These are phyloP conservation scores for Fistulifera solaris DNA, from an alignment of 108 stramenopile genomes.

Conservation along the genomic window DNA sequence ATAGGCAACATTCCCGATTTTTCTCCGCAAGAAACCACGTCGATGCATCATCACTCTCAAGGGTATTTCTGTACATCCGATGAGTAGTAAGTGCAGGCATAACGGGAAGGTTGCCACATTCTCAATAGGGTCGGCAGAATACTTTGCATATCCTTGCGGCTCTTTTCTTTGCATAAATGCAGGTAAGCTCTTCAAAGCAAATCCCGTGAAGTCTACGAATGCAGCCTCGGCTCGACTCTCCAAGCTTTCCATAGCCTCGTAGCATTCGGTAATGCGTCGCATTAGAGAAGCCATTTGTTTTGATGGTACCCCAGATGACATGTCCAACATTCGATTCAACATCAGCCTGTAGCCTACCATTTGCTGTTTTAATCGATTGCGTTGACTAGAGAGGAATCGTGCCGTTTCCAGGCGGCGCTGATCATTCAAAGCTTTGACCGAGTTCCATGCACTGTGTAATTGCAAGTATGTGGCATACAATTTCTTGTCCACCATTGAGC, in stretches of 20 bases:
- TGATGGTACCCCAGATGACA: conserved; percentile 58
- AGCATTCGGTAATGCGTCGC: conserved; percentile 71
- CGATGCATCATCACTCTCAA: conserved; percentile 50
- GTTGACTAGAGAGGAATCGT: conserved; percentile 44
- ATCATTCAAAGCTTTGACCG: conserved; percentile 61
- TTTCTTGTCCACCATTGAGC: conserved; percentile 64
- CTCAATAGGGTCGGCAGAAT: conserved; percentile 71
- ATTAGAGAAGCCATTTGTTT: conserved; percentile 81
- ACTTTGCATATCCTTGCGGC: conserved; percentile 51
- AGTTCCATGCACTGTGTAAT: conserved; percentile 67
- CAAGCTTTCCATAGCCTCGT: conserved; percentile 59
- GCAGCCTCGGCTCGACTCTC: conserved; percentile 51
- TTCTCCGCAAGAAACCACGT: conserved; percentile 56
- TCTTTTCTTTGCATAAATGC: conserved; percentile 34
- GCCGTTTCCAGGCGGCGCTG: conserved; percentile 52
- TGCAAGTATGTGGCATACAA: conserved; percentile 61
- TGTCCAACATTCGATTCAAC: conserved; percentile 55
- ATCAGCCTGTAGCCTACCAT: conserved; percentile 63
- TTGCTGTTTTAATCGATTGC: conserved; percentile 53
- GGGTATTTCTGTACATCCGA: conserved; percentile 52
- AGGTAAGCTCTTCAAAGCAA: conserved; percentile 24
- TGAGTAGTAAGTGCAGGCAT: conserved; percentile 57
- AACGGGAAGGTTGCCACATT: conserved; percentile 66
- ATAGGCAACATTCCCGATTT: conserved; percentile 61
- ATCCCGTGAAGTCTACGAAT: conserved; percentile 63